Conservation (phyloP, 768 basidiomycete species). For the Rhizopogon vesiculosus region DNA sequence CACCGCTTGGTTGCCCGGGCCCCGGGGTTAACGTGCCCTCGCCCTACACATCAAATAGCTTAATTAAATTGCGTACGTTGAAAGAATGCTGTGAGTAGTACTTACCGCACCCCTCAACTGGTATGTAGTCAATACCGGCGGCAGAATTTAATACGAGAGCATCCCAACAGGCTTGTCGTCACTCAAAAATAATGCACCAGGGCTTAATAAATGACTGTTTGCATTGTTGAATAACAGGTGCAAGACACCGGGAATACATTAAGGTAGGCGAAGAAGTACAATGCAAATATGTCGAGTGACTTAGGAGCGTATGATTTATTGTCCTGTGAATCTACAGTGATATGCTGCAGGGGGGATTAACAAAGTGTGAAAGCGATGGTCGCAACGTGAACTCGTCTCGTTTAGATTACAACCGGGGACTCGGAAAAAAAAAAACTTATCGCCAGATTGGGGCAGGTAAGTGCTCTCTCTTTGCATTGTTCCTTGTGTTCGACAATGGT, state of each 20-base stretch:
- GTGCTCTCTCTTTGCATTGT: conserved; percentile 22
- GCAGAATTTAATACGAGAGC: conserved; percentile 19
- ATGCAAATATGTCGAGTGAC: not conserved
- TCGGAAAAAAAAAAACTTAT: conserved; percentile 15
- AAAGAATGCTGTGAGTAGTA: conserved; percentile 24
- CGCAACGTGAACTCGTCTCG: not conserved
- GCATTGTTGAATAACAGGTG: not conserved
- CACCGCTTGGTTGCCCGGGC: too few species aligned
- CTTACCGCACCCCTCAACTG: too few species aligned
- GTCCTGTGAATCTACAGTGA: not conserved
- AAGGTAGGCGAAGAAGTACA: not conserved
- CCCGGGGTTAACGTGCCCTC: too few species aligned
- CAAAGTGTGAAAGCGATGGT: not conserved
- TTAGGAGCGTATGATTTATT: not conserved
- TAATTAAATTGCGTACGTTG: conserved; percentile 15
- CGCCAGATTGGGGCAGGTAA: conserved; percentile 18
- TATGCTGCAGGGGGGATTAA: not conserved
- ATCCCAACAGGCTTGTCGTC: conserved; percentile 14
- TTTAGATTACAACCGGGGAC: not conserved
- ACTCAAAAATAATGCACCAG: not conserved
- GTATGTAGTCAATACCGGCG: too few species aligned
- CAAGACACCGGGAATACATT: not conserved
- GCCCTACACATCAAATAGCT: not conserved
- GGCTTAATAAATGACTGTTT: not conserved
- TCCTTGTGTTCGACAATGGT: conserved; percentile 23